A percentile compares a stretch with the other conserved stretches of the same genome.
Conservation (phyloP, 2,329 filamentous ascomycete genomes). For the Monosporascus sp. region DNA sequence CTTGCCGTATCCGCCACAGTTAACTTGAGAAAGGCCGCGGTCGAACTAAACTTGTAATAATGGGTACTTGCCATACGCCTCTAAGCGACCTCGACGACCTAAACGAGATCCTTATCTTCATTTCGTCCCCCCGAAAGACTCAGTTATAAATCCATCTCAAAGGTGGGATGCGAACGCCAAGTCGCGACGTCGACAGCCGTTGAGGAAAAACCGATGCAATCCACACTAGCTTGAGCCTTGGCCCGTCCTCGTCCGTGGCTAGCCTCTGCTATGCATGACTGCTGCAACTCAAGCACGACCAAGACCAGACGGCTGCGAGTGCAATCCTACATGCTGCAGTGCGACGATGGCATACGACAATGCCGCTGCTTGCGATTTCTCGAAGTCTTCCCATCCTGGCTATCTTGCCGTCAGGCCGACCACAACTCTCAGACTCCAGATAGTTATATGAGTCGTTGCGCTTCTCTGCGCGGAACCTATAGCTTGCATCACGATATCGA, state of each 20-base stretch:
- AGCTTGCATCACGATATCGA: neutral
- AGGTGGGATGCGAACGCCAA: neutral
- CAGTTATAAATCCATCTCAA: neutral
- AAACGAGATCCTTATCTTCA: too few species aligned
- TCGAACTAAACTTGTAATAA: neutral
- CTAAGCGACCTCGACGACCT: too few species aligned
- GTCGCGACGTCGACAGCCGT: neutral
- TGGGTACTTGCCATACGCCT: neutral
- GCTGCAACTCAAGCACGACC: constrained; percentile 15
- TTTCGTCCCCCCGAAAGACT: neutral
- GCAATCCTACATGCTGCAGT: constrained; percentile 15
- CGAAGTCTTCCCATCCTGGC: constrained; percentile 25
- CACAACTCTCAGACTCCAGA: constrained; percentile 3
- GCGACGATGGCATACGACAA: constrained; percentile 20
- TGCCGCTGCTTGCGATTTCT: constrained; percentile 20
- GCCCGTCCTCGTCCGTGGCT: neutral
- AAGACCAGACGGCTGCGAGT: constrained; percentile 9
- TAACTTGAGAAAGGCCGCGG: neutral
- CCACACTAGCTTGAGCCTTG: neutral
- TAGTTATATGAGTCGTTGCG: neutral
- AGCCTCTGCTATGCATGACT: neutral
- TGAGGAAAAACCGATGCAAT: neutral
- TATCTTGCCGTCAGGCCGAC: constrained; percentile 19
- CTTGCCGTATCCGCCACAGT: neutral
- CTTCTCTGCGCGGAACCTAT: neutral